Evolutionary conservation across 371 early-diverging fungal genomes (phyloP).

Genomic region (Mortierella sp.): DNA sequence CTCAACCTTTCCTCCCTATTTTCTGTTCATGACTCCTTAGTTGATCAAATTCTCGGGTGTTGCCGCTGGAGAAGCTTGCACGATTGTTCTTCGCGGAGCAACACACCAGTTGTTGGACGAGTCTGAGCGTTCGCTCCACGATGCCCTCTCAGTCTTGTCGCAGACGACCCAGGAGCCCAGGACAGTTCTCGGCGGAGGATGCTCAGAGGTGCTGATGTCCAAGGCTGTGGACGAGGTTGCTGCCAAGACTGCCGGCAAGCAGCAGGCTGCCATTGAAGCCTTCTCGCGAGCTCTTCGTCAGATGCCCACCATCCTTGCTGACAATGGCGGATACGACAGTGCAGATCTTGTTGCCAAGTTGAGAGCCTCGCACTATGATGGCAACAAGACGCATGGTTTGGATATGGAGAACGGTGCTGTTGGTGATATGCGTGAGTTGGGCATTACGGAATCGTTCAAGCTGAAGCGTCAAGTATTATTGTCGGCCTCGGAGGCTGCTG

Average conservation of each 20-base stretch:
- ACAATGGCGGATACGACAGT: constrained; percentile 99
- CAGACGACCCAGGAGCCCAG: constrained; percentile 97
- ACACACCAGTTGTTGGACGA: constrained; percentile 99
- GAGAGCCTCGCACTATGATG: constrained; percentile 94
- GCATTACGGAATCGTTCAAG: constrained; percentile 98
- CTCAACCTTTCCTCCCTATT: too few species aligned
- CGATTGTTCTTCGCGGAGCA: constrained; percentile 98
- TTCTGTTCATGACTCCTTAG: constrained; percentile 26
- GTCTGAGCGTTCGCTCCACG: constrained; percentile 99
- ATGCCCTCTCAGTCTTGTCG: constrained; percentile 98
- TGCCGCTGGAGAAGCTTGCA: constrained; percentile 97
- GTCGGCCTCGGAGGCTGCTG: constrained; percentile 98
- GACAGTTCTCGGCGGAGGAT: constrained; percentile 98
- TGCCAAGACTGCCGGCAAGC: constrained; percentile 93
- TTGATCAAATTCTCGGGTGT: constrained; percentile 98
- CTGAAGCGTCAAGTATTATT: constrained; percentile 98
- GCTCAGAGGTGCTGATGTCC: constrained; percentile 98
- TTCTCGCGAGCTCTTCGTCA: constrained; percentile 98
- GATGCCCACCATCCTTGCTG: constrained; percentile 98
- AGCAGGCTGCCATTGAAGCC: constrained; percentile 97
- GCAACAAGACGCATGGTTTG: constrained; percentile 86
- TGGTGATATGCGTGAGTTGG: constrained; percentile 88
- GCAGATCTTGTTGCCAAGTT: constrained; percentile 94
- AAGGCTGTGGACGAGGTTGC: constrained; percentile 96
- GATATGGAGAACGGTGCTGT: constrained; percentile 91